Evolutionary conservation across 345 rosid species (phyloP).

Genomic region (Citrus reticulata): DNA sequence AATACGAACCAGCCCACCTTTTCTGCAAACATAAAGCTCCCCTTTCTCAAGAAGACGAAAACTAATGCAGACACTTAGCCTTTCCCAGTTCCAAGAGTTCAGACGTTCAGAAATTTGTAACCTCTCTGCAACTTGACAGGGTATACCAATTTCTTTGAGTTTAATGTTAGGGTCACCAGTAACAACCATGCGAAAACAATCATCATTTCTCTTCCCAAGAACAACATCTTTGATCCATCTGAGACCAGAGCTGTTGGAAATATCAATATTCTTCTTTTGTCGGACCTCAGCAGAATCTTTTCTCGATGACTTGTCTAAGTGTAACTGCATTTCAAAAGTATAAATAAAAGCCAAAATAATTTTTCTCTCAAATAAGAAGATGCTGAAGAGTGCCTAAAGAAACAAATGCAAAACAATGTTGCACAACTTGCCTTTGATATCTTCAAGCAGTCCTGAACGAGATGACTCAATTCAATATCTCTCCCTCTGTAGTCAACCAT

Average conservation of each 20-base stretch:
- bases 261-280: slow-evolving; percentile 36
- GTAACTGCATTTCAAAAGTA: slow-evolving; percentile 45
- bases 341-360: slow-evolving; percentile 1
- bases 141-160: slow-evolving; percentile 81
- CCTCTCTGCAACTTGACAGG: slow-evolving; percentile 68
- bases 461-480: slow-evolving; percentile 62
- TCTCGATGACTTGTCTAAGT: slow-evolving; percentile 49
- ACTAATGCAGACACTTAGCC: slow-evolving; percentile 40
- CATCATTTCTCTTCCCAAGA: slow-evolving; percentile 84
- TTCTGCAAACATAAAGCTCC: slow-evolving; percentile 55
- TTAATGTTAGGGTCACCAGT: slow-evolving; percentile 75
- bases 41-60: slow-evolving; percentile 59
- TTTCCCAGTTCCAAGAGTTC: slow-evolving; percentile 66
- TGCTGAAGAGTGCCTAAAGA: neutral
- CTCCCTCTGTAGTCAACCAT: slow-evolving; percentile 67
- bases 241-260: slow-evolving; percentile 63
- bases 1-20: slow-evolving; percentile 46
- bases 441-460: slow-evolving; percentile 67
- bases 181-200: slow-evolving; percentile 85
- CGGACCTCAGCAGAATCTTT: slow-evolving; percentile 38
- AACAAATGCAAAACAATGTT: neutral
- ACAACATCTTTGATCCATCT: slow-evolving; percentile 86
- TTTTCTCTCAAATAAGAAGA: neutral
- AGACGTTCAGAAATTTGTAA: slow-evolving; percentile 71
- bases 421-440: slow-evolving; percentile 66